Evolutionary conservation across 1,139 yeast species (phyloP).

Genomic region (Diutina mesorugosa): DNA sequence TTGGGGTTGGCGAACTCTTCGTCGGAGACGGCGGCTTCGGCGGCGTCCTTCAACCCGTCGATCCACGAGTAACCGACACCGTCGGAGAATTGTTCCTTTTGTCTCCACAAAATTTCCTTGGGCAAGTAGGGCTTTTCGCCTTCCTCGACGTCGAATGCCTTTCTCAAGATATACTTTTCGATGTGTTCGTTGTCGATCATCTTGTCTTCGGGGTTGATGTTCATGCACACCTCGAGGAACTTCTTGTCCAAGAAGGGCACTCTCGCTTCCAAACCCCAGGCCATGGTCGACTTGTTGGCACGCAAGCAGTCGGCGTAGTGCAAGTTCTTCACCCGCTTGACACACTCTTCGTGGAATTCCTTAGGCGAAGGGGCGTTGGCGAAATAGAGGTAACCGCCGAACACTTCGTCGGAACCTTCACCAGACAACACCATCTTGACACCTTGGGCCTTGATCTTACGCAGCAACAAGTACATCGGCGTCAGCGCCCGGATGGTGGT

Average conservation of each 20-base stretch:
- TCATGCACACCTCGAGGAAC: constrained; percentile 87
- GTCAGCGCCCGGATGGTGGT: constrained; percentile 98
- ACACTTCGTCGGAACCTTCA: constrained; percentile 97
- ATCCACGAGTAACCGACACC: constrained; percentile 99
- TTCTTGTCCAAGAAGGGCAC: constrained; percentile 96
- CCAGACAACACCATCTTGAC: constrained; percentile 98
- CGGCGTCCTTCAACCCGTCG: constrained; percentile 92
- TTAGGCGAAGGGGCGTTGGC: constrained; percentile 89
- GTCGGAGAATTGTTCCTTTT: constrained; percentile 97
- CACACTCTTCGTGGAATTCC: constrained; percentile 93
- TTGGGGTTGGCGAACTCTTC: constrained; percentile 84
- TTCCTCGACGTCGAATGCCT: constrained; percentile 83
- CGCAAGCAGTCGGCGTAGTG: constrained; percentile 95
- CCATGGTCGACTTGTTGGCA: constrained; percentile 99
- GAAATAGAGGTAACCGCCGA: constrained; percentile 95
- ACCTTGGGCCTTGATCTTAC: constrained; percentile 98
- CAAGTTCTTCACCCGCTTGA: constrained; percentile 90
- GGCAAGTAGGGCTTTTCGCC: constrained; percentile 69
- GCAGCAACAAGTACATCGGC: constrained; percentile 91
- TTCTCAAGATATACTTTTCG: constrained; percentile 90
- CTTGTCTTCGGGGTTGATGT: constrained; percentile 88
- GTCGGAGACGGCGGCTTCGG: constrained; percentile 75
- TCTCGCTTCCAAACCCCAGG: constrained; percentile 99
- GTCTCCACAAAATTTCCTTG: constrained; percentile 95
- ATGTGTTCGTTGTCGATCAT: constrained; percentile 66